Base-by-base conservation (phyloP, 176 grass and related monocot species). In the Hordeum marinum region DNA sequence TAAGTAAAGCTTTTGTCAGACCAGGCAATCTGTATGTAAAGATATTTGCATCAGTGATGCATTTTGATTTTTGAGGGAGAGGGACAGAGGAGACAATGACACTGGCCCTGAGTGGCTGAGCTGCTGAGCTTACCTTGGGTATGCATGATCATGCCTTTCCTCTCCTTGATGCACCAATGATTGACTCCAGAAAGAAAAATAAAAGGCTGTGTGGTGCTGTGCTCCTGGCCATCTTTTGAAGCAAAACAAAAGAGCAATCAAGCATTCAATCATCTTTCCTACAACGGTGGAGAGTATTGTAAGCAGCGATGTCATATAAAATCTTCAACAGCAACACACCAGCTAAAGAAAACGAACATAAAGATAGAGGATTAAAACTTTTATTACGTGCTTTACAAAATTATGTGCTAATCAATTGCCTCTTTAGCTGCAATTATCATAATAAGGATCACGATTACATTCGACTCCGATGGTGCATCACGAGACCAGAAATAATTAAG, bases 261-360 rank as follows among this genome's bases (percentile, higher is more conserved):
- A 86, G 71, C 78, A 70, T 62, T 74, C 80, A 65, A 23, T 60
- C 82, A 37, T 86, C 79, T 90, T 90, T 90, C 88, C 79, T 50
- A 20, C 88, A 78, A 86, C 20, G 65, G 84, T 86, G 88, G 88
- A 90, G 70, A 78, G 73, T 52, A 52, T 52, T 52, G 48, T 48
- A 72, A 90, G 24, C 32, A 77, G 20, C 8, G 62, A 70, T 32
- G 41, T 26, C 23, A 46, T 57, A 52, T 34, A 86, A 20, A 63
- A 63, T 59, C 25, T 18, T 2, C n/a, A 62, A 88, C 8, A 41
- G 66, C 81, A 65, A 74, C 45, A 89, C 46, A 43, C 26, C 10
- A 84, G 34, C 81, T 23, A 80, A 1, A 52, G 59, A 32, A 64
- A 32, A 64, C 14, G 34, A 69, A 57, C 32, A 84, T 7, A 23